phyloP scores from a whole-genome alignment of 2,329 filamentous ascomycete species.

The Clarireedia hainanense region DNA sequence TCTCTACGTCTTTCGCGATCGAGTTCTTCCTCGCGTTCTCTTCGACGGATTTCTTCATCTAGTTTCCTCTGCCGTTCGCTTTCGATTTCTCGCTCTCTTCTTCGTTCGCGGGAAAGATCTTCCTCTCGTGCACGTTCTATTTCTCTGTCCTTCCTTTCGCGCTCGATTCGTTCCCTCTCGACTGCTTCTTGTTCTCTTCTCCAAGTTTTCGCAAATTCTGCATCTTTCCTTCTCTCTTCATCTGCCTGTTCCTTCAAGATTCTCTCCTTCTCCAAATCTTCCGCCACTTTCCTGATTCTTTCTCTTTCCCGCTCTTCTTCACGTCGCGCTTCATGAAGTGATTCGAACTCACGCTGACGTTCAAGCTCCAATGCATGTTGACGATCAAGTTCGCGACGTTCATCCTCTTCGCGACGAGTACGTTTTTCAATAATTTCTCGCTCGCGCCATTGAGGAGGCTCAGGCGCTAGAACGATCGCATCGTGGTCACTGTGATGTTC shows the following conservation, averaged over 20 bases:
- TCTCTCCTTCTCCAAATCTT: slow-evolving; percentile 3
- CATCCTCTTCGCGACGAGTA: slow-evolving; percentile 5
- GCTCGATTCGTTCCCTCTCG: neutral
- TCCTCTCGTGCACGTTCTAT: neutral
- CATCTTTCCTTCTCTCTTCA: neutral
- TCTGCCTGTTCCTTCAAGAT: neutral
- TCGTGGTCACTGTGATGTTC: neutral
- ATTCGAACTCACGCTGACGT: neutral
- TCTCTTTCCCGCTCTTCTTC: neutral
- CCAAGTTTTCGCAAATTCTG: neutral
- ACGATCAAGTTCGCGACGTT: neutral
- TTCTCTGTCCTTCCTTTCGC: neutral
- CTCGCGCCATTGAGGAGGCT: neutral
- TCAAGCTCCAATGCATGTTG: neutral
- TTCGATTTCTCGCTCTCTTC: neutral
- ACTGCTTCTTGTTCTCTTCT: neutral
- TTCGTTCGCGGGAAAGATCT: neutral
- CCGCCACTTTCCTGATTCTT: neutral
- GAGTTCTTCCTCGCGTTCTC: neutral
- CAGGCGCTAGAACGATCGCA: slow-evolving; percentile 1
- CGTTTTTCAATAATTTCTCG: neutral
- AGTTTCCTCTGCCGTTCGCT: neutral
- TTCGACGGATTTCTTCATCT: neutral
- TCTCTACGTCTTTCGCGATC: slow-evolving; percentile 1
- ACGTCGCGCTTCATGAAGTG: neutral